Evolutionary conservation across 306 rosid genomes (phyloP), one percentile per base, ranked within the genome.

Genomic region (Rosa rugosa): DNA sequence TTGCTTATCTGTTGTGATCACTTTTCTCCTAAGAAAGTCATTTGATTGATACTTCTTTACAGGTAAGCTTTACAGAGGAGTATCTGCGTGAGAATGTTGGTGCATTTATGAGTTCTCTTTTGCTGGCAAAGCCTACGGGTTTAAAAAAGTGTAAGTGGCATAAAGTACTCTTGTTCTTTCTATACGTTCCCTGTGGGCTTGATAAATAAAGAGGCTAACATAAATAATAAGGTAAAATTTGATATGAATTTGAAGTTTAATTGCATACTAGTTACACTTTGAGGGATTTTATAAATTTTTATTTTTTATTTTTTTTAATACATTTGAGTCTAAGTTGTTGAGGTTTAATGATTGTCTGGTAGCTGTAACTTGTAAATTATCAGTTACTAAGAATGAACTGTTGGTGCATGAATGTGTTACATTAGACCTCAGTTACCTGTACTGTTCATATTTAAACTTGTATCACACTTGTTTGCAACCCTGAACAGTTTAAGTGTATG

Each of bases 21-120:
- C 54, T 51, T 25, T 54, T 73, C 81, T 23, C 22, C 46, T 7
- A 66, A 36, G 5, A 34, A 64, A 65, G 11, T 16, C 11, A 36
- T 66, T 38, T 31, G 25, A 17, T 38, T 36, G 45, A 8, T 65
- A 7, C 13, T 72, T 81, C 65, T 75, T 82, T 77, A 59, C 90
- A 95, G 99, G 96, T 84, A 60, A 90, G 94, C 86, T 89, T 85
- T 80, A 79, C 87, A 17, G 99, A 95, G 75, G 96, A 95, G 38
- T 73, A 84, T 59, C 73, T 95, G 73, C 92, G 93, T n/a, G 97
- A 90, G 84, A 95, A 95, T 85, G 82, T 95, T n/a, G 94, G 99
- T 65, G 98, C 98, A 70, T 91, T 95, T 83, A 87, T 91, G 87
- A 93, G 92, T 82, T 89, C 98, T 81, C 88, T 95, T 76, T 88